Conservation (phyloP, 1,139 yeast genomes). For the Debaryomyces coudertii region DNA sequence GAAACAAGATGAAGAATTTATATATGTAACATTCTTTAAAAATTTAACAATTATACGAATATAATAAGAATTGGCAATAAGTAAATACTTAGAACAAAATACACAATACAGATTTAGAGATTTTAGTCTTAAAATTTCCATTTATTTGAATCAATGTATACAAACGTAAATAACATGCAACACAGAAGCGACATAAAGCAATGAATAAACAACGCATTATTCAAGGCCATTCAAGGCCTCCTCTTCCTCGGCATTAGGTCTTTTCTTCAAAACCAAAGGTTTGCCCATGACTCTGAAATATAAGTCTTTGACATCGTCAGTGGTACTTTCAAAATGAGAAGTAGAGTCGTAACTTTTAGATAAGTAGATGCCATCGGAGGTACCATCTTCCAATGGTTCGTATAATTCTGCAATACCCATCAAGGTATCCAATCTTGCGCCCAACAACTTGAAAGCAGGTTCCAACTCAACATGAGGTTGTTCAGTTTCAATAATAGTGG, state of each 20-base stretch:
- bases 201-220: background rate
- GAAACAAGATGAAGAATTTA: too few relatives aligned
- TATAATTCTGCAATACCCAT: conserved; percentile 94
- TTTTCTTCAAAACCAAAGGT: conserved; percentile 82
- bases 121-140: background rate
- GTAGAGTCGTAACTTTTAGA: conserved; percentile 93
- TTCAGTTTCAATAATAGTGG: conserved; percentile 93
- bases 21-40: too few relatives aligned
- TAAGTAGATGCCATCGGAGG: conserved; percentile 74
- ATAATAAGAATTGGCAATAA: too few relatives aligned
- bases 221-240: conserved; percentile 28
- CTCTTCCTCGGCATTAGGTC: conserved; percentile 67
- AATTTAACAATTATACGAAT: too few relatives aligned
- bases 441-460: conserved; percentile 91
- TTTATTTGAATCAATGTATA: background rate
- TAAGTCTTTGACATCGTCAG: conserved; percentile 94
- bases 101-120: background rate
- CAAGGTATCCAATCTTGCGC: conserved; percentile 77
- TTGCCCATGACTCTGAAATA: conserved; percentile 91
- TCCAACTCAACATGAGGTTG: conserved; percentile 91
- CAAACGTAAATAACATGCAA: background rate
- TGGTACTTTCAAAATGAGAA: conserved; percentile 93
- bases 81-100: too few relatives aligned
- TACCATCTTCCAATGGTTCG: conserved; percentile 86
- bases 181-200: conserved; percentile 1